Conservation (phyloP, 768 basidiomycete species). For the Lentinula guzmanii region DNA sequence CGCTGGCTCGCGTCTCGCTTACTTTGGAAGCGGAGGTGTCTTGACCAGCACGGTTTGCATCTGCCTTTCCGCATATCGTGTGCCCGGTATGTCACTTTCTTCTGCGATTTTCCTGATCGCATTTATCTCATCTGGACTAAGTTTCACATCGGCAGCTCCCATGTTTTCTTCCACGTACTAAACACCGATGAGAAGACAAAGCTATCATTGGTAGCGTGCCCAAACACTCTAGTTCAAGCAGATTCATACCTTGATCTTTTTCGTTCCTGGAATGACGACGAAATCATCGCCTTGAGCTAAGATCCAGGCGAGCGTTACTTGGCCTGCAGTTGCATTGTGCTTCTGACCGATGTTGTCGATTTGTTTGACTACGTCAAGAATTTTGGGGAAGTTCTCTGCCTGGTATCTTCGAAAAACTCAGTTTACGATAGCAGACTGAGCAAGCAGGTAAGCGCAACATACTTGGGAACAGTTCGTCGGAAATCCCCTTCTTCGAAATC, state of each 20-base stretch:
- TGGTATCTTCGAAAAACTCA: conserved; percentile 19
- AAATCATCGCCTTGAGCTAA: conserved; percentile 37
- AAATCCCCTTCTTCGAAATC: conserved; percentile 35
- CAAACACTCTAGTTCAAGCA: conserved; percentile 5
- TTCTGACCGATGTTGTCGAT: conserved; percentile 30
- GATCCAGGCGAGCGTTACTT: conserved; percentile 45
- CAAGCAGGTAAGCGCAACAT: background rate
- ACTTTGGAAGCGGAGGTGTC: conserved; percentile 1
- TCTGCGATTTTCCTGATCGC: conserved; percentile 29
- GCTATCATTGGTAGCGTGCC: background rate
- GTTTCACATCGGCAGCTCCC: conserved; percentile 23
- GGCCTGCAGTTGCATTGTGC: conserved; percentile 37
- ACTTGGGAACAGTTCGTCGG: conserved; percentile 29
- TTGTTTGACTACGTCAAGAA: conserved; percentile 34
- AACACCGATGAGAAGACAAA: background rate
- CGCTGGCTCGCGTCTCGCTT: background rate
- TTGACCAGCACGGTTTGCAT: background rate
- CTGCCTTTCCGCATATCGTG: background rate
- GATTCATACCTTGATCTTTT: conserved; percentile 23
- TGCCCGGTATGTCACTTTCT: conserved; percentile 6
- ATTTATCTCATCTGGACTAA: conserved; percentile 29
- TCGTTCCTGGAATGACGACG: conserved; percentile 39
- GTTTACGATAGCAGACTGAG: background rate
- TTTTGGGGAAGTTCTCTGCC: conserved; percentile 41
- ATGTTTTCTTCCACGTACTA: conserved; percentile 42